Base-by-base conservation (phyloP, 495 filamentous ascomycete genomes). In the Neurospora sp. region DNA sequence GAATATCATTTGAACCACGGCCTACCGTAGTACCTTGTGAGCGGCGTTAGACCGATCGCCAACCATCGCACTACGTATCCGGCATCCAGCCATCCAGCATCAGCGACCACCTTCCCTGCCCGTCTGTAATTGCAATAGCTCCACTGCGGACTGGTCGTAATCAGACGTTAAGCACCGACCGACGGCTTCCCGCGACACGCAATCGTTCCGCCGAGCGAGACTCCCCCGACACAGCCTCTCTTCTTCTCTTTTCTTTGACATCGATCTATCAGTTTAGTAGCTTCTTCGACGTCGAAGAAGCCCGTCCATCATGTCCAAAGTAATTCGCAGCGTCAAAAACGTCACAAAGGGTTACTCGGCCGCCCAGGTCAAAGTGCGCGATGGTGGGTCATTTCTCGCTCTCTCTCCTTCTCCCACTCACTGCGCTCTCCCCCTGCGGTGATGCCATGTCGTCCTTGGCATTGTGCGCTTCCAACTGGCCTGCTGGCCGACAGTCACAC, bases 311-410 rank as follows among this genome's bases (percentile, higher is more conserved):
- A 99, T 98, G 96, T 98, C 96, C 70, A 96, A 96, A 82, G 95
- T 98, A 78, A 93, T 99, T 77, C 90, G 96, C 82, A 97, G 94
- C 80, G 96, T 99, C 76, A 98, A 97, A 87, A 99, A 99, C 87
- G 96, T 99, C 84, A 98, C 96, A 78, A 98, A 98, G 85, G 96
- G 96, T 78, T 99, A 99, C 82, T 98, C 96, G 35, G 90, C 88
- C 75, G 93, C 96, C 79, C 94, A 99, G 87, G 93, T 98, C 79
- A 99, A 98, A 86, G 96, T 99, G 82, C 93, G 96, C 85, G 97
- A 98, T 95, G 95, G 95, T 97, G 87, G 74, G 92, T 86, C 74
- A 46, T 73, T 70, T 72, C 75, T 69, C 27, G 42, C 40, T 70
- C n/a, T 23, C 39, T n/a, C 27, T 62, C 54, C 23, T 62, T 62